A percentile compares a stretch with the other conserved stretches of the same genome.
These are phyloP conservation scores for Starmerella apicola DNA, from an alignment of 805 yeast genomes.

Conservation along the genomic window DNA sequence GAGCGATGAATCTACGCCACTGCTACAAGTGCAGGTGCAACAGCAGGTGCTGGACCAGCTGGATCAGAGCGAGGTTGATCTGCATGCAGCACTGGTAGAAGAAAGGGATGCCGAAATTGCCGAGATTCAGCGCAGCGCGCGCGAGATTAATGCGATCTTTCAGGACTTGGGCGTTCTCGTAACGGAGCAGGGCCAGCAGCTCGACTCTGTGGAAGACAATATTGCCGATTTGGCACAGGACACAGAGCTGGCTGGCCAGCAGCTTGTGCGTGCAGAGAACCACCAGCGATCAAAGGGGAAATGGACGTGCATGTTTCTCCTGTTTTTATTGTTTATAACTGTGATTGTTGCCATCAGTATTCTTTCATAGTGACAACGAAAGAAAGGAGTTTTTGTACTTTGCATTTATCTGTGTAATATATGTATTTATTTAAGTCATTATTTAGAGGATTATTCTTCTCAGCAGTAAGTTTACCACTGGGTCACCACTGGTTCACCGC, in stretches of 20 bases:
- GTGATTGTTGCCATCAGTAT: slow-evolving; percentile 33
- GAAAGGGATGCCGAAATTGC: slow-evolving; percentile 65
- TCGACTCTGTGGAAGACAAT: slow-evolving; percentile 76
- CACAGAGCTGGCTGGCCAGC: slow-evolving; percentile 57
- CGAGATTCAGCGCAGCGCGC: slow-evolving; percentile 63
- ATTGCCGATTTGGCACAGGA: slow-evolving; percentile 50
- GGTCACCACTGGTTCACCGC: too few species aligned
- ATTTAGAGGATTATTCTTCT: too few species aligned
- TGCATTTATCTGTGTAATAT: too few species aligned
- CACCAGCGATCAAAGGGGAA: slow-evolving; percentile 58
- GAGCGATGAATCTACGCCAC: slow-evolving; percentile 1
- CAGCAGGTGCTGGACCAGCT: slow-evolving; percentile 32
- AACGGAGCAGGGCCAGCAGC: slow-evolving; percentile 70
- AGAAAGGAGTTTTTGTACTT: too few species aligned
- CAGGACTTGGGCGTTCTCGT: slow-evolving; percentile 69
- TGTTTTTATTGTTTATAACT: slow-evolving; percentile 47
- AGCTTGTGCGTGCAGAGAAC: slow-evolving; percentile 59
- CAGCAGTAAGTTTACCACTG: too few species aligned
- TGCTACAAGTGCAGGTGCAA: slow-evolving; percentile 20
- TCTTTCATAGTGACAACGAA: slow-evolving; percentile 1
- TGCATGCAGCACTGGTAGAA: slow-evolving; percentile 34
- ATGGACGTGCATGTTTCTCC: slow-evolving; percentile 59
- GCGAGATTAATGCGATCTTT: slow-evolving; percentile 75
- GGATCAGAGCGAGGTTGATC: slow-evolving; percentile 23
- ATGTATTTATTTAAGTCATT: too few species aligned